These are phyloP conservation scores for Rhizopus microsporus DNA, from an alignment of 371 early-diverging fungal genomes.

Conservation along the genomic window DNA sequence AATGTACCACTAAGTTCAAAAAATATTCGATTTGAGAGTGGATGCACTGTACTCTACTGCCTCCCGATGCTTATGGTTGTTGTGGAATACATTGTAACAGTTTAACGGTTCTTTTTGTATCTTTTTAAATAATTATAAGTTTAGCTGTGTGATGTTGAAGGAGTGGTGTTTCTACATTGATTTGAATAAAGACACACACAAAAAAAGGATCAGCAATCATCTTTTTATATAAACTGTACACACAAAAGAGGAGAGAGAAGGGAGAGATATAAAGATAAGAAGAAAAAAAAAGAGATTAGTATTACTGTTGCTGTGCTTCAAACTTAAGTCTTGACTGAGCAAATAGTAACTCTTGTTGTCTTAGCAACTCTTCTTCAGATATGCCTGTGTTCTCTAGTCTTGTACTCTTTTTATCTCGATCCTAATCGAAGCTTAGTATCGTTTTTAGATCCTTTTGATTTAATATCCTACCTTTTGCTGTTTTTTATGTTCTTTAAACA, in stretches of 20 bases:
- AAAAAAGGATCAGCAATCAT: neutral
- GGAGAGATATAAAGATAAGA: too few species aligned
- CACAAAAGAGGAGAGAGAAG: constrained; percentile 7
- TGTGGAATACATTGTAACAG: too few species aligned
- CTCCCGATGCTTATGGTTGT: too few species aligned
- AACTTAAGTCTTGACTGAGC: constrained; percentile 84
- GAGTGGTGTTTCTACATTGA: too few species aligned
- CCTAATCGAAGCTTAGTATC: constrained; percentile 48
- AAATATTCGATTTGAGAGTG: constrained; percentile 10
- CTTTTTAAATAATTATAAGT: too few species aligned
- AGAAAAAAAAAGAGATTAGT: neutral
- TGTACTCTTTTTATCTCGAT: constrained; percentile 85
- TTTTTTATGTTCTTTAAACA: constrained; percentile 88
- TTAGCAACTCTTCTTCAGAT: constrained; percentile 88
- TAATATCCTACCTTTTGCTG: constrained; percentile 67
- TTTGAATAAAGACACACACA: neutral
- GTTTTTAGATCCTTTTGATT: neutral
- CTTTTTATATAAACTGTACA: constrained; percentile 13
- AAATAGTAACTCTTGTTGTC: constrained; percentile 92
- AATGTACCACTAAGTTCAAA: constrained; percentile 17
- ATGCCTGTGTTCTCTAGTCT: constrained; percentile 89
- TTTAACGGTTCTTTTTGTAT: too few species aligned
- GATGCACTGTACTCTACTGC: constrained; percentile 6
- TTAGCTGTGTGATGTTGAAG: too few species aligned
- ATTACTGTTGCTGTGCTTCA: constrained; percentile 62